phyloP scores from a whole-genome alignment of 768 basidiomycete species.

The Trametes gibbosa region DNA sequence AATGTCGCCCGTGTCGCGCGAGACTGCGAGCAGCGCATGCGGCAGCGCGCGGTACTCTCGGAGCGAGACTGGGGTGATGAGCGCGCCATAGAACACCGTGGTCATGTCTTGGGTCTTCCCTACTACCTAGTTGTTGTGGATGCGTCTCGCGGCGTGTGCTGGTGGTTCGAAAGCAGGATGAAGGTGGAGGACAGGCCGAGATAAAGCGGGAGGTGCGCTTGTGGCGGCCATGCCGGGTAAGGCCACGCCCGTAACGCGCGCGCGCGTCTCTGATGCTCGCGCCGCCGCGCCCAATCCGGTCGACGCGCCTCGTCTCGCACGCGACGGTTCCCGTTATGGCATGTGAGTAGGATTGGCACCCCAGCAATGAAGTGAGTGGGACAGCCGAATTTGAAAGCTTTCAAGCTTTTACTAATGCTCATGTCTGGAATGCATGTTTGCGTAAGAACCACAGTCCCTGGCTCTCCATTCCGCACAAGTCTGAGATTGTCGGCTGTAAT shows the following conservation, averaged over 20 bases:
- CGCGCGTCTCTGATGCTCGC: background rate
- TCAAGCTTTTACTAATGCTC: no score
- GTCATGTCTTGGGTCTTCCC: constrained; percentile 22
- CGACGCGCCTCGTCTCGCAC: background rate
- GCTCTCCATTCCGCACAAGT: no score
- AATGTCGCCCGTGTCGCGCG: constrained; percentile 48
- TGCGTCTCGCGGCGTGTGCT: background rate
- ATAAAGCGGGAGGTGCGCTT: background rate
- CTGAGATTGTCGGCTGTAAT: no score
- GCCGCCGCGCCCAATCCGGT: background rate
- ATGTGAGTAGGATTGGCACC: constrained; percentile 1
- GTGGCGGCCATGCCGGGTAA: background rate
- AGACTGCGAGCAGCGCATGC: constrained; percentile 54
- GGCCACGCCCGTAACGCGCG: no score
- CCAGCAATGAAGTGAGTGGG: no score
- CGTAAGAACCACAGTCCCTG: no score
- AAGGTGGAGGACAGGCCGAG: background rate
- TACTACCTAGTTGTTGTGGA: background rate
- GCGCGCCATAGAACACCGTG: constrained; percentile 53
- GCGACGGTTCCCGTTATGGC: background rate
- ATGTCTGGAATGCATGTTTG: no score
- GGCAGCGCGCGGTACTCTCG: constrained; percentile 46
- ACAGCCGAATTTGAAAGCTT: no score
- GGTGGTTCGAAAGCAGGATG: background rate
- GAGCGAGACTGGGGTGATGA: constrained; percentile 51